Conservation (phyloP, 2,329 filamentous ascomycete genomes). For the Alternaria sp. region DNA sequence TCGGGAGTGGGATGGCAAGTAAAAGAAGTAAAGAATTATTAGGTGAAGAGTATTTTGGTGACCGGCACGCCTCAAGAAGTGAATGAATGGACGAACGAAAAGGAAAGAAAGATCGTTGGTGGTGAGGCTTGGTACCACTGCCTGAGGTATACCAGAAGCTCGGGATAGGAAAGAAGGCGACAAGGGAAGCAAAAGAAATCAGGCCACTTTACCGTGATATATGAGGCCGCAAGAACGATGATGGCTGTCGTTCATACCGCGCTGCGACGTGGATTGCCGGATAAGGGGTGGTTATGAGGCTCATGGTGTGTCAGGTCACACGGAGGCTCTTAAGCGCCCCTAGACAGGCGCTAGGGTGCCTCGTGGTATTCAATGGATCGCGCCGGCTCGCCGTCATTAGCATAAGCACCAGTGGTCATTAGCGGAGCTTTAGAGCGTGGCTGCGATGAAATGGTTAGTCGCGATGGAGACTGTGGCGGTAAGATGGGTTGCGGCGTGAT, state of each 20-base stretch:
- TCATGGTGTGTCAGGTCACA: conserved; percentile 33
- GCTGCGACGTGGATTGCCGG: conserved; percentile 39
- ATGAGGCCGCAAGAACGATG: conserved; percentile 29
- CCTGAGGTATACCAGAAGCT: conserved; percentile 29
- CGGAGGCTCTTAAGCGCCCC: conserved; percentile 29
- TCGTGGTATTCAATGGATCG: not conserved
- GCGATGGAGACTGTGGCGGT: conserved; percentile 8
- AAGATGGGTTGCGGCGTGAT: conserved; percentile 4
- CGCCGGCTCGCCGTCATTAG: conserved; percentile 1
- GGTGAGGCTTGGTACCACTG: conserved; percentile 13
- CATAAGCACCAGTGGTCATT: conserved; percentile 16
- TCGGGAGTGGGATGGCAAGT: not conserved
- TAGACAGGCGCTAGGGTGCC: conserved; percentile 16
- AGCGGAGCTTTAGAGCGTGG: not conserved
- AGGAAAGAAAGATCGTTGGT: conserved; percentile 8
- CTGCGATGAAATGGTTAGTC: conserved; percentile 1
- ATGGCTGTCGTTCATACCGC: conserved; percentile 33
- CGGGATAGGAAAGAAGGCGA: conserved; percentile 21
- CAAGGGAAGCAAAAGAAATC: conserved; percentile 32
- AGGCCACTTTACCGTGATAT: conserved; percentile 41
- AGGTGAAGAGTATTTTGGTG: conserved; percentile 22
- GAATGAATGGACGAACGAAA: conserved; percentile 23
- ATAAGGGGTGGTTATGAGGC: conserved; percentile 33
- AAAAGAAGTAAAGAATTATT: conserved; percentile 18
- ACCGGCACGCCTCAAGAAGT: conserved; percentile 38